A percentile compares a stretch with the other conserved stretches of the same genome.
Evolutionary conservation across 2,329 filamentous ascomycete genomes (phyloP).

Genomic region (Penicillium sp.): DNA sequence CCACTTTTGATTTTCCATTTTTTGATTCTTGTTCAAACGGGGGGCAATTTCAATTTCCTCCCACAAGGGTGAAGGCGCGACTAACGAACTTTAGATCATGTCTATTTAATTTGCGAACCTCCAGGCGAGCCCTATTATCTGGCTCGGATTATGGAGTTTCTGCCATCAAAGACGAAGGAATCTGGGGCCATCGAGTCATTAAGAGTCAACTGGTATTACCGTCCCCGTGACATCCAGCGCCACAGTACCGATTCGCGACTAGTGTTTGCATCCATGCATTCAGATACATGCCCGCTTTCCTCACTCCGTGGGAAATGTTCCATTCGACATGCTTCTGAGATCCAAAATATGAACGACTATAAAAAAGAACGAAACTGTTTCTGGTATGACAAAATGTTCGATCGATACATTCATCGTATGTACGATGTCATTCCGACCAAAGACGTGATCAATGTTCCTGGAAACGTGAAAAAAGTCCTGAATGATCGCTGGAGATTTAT

Average conservation of each 20-base stretch:
- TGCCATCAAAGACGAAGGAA: constrained; percentile 77
- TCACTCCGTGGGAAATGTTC: constrained; percentile 92
- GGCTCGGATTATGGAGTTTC: constrained; percentile 97
- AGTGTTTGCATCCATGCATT: constrained; percentile 98
- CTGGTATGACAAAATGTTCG: constrained; percentile 97
- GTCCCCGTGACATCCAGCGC: constrained; percentile 91
- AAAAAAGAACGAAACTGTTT: constrained; percentile 85
- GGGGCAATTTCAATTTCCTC: constrained; percentile 25
- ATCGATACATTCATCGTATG: constrained; percentile 96
- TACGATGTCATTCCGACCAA: constrained; percentile 95
- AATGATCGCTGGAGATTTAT: constrained; percentile 97
- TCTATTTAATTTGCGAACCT: constrained; percentile 96
- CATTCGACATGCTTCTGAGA: constrained; percentile 86
- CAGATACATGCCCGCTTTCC: constrained; percentile 89
- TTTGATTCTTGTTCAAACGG: constrained; percentile 6
- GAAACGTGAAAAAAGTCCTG: constrained; percentile 91
- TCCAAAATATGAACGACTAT: constrained; percentile 79
- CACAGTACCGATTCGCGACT: constrained; percentile 88
- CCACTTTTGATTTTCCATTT: constrained; percentile 7
- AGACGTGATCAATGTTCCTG: constrained; percentile 93
- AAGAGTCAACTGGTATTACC: constrained; percentile 97
- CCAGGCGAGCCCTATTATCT: constrained; percentile 98
- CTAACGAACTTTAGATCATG: constrained; percentile 64
- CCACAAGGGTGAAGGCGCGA: constrained; percentile 9
- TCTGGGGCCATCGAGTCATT: constrained; percentile 79